Evolutionary conservation across 768 basidiomycete species (phyloP).

Genomic region (Amanita muscaria): DNA sequence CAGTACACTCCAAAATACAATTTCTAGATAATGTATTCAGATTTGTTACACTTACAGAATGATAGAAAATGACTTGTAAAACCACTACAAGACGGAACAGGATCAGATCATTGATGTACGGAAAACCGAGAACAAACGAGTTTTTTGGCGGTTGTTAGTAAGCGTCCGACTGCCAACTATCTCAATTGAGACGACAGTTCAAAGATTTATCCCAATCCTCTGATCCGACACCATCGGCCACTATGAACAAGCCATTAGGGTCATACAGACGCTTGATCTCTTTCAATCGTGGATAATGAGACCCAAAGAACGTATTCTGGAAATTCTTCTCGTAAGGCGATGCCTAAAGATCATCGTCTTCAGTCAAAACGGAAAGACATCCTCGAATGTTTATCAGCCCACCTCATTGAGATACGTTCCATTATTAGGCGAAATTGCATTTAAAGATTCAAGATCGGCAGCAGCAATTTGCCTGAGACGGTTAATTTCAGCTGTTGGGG

Average conservation of each 20-base stretch:
- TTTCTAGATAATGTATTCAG: too few relatives aligned
- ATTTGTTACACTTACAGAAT: too few relatives aligned
- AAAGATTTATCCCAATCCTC: slow-evolving; percentile 37
- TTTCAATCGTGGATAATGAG: slow-evolving; percentile 30
- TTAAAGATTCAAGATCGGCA: slow-evolving; percentile 17
- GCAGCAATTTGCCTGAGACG: slow-evolving; percentile 8
- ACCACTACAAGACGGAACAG: too few relatives aligned
- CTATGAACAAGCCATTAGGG: slow-evolving; percentile 35
- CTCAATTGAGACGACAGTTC: slow-evolving; percentile 7
- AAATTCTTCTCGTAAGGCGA: slow-evolving; percentile 33
- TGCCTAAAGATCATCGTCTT: slow-evolving; percentile 24
- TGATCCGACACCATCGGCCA: slow-evolving; percentile 38
- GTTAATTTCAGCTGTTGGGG: background rate
- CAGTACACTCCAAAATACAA: too few relatives aligned
- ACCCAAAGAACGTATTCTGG: slow-evolving; percentile 36
- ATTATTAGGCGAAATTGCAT: slow-evolving; percentile 22
- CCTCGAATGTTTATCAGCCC: background rate
- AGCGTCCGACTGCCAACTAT: too few relatives aligned
- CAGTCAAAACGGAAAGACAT: background rate
- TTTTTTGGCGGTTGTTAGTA: too few relatives aligned
- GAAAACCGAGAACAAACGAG: too few relatives aligned
- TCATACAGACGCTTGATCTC: slow-evolving; percentile 39
- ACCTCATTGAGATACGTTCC: slow-evolving; percentile 46
- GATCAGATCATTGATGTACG: too few relatives aligned
- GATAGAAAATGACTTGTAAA: too few relatives aligned